A percentile compares a stretch with the other conserved stretches of the same genome.
These are phyloP conservation scores for Spinacia oleracea DNA, from an alignment of 179 eudicot species.

Conservation along the genomic window DNA sequence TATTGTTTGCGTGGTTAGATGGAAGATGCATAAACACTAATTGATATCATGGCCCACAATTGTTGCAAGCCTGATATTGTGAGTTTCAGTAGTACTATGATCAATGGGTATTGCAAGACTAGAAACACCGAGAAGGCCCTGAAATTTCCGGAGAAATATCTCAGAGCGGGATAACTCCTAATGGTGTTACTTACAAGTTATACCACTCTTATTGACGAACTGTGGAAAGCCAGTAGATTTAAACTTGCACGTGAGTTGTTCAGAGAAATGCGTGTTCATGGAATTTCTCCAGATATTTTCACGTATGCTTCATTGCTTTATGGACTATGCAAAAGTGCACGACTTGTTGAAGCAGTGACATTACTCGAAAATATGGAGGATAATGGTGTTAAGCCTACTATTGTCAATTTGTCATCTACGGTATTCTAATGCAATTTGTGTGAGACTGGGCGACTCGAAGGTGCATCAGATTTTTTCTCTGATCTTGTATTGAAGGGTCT, in stretches of 20 bases:
- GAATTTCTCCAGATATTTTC: neutral
- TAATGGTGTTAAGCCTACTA: constrained; percentile 24
- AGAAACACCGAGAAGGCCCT: neutral
- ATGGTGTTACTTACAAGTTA: neutral
- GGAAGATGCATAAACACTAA: no score
- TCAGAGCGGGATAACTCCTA: neutral
- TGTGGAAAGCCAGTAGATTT: neutral
- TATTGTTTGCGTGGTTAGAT: no score
- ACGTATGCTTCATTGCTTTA: neutral
- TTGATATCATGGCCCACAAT: no score
- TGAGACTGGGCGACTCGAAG: neutral
- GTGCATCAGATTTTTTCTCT: neutral
- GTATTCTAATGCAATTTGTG: neutral
- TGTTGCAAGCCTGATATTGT: neutral
- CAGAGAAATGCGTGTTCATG: neutral
- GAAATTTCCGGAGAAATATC: neutral
- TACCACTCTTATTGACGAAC: neutral
- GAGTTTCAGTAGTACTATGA: neutral
- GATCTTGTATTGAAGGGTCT: constrained; percentile 1
- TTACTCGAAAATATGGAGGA: neutral
- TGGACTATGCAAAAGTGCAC: neutral
- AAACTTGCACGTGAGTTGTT: neutral
- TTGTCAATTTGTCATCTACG: constrained; percentile 14
- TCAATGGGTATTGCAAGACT: neutral
- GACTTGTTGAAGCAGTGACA: neutral